Evolutionary conservation across 805 yeast genomes (phyloP), one percentile per base, ranked within the genome.

Genomic region (Candida tallmaniae): DNA sequence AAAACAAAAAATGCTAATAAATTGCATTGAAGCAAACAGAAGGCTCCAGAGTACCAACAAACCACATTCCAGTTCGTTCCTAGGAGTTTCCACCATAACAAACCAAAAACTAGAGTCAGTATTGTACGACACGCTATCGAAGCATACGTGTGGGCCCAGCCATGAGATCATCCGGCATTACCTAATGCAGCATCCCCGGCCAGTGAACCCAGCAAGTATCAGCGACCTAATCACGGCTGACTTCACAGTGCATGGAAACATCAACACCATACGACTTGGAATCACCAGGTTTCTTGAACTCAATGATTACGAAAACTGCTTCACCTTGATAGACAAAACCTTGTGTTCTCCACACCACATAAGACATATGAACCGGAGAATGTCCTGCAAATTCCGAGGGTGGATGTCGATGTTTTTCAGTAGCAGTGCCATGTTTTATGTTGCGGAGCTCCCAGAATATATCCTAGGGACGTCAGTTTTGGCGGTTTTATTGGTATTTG

Each of bases 281-380:
- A 36, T 59, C 19, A 38, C 40, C 17, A 8, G 40, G 3, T 30
- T 60, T 14, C 44, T 61, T 6, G 41, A 46, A 5, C 35, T 44
- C 11, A 53, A 55, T 29, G 65, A 60, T 37, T 61, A 61, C 34
- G 31, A 41, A 20, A 51, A 46, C 27, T 41, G 58, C 14, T 56
- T 58, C 33, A 46, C 44, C 17, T 36, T 61, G 9, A 40, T 61
- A 9, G 63, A 61, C 27, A n/a, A 24, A 11, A 56, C 62, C 4
- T 40, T 51, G 17, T 38, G 36, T 8, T 29, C 38, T 9, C 10
- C 15, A 3, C 4, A 12, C 6, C 30, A 29, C 14, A 4, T 20
- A 5, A 11, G 13, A 9, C 4, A 11, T 5, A 35, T 24, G 4
- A 20, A 15, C 8, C 5, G 3, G 4, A 24, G 20, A 12, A 20